Base-by-base conservation (phyloP, 352 stramenopile genomes). In the Phytopythium litorale region DNA sequence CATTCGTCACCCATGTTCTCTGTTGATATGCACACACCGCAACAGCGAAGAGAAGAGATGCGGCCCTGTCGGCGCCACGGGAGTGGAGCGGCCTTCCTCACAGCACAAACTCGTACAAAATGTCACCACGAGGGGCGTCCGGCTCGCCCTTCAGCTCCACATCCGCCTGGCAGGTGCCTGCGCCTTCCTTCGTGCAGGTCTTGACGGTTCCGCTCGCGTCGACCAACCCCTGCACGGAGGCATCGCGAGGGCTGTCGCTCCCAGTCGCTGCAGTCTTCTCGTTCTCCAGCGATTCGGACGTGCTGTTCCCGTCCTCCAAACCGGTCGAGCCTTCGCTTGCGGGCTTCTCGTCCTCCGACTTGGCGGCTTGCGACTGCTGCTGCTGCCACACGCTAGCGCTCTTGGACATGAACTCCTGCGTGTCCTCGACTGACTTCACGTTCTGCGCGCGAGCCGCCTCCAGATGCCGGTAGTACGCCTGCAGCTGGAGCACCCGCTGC, bases 21-120 rank as follows among this genome's bases (percentile, higher is more conserved):
- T 49, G 38, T 49, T 49, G 19, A 25, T 49, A 49, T 49, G 21
- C 15, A 49, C 15, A 49, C 42, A 49, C 42, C 25, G 8, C 38
- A 0, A 45, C 38, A 45, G 16, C 19, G 25, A 12, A 11, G 21
- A 52, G 21, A 52, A 52, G 21, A 52, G 43, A 28, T 50, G 52
- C 40, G 37, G 11, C 15, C 19, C 19, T 49, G 21, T 18, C 42
- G 15, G 42, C 42, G n/a, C 9, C 19, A 49, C 42, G 16, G 21
- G 53, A 59, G 19, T 15, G 38, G 16, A 59, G 19, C 38, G 38
- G 16, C 19, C 42, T 49, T 64, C 61, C 43, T 64, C 71, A 90
- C 66, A 88, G 63, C 46, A 87, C 78, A 69, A 85, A 86, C 65
- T 90, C 81, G 62, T 87, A 90, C 33, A 90, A 65, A 67, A 90